These are phyloP conservation scores for Raphanus sativus DNA, from an alignment of 345 rosid species.

Conservation along the genomic window DNA sequence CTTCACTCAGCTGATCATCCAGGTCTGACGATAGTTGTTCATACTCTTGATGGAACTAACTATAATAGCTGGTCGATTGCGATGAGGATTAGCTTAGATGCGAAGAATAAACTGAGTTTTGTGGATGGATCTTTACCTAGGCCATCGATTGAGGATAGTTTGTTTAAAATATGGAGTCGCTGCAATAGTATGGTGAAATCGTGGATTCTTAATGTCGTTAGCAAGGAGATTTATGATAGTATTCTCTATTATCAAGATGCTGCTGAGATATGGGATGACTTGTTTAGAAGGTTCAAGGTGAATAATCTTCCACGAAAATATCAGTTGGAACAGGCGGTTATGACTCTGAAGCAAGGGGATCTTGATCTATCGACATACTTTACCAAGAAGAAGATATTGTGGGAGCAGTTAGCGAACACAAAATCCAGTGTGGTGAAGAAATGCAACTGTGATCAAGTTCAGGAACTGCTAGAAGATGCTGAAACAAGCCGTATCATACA, in stretches of 20 bases:
- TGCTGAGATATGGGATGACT: not conserved
- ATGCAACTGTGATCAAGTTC: not conserved
- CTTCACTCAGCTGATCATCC: not conserved
- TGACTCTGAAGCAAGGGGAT: not conserved
- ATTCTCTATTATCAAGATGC: not conserved
- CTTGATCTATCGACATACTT: not conserved
- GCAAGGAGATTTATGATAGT: not conserved
- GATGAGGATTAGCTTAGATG: not conserved
- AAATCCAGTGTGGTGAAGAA: not conserved
- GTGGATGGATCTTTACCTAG: not conserved
- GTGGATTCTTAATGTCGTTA: not conserved
- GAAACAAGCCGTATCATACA: not conserved
- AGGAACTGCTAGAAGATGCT: not conserved
- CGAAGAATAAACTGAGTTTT: not conserved
- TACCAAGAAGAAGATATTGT: not conserved
- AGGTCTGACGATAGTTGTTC: not conserved
- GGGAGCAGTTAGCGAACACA: not conserved
- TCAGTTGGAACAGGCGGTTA: not conserved
- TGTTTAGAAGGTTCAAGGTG: not conserved
- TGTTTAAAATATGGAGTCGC: not conserved
- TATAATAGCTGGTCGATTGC: not conserved
- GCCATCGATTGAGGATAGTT: not conserved
- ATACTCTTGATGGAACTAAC: not conserved
- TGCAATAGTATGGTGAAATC: not conserved
- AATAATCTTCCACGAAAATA: not conserved